These are phyloP conservation scores for Fraxinus paxiana DNA, from an alignment of 305 asterid species.

Conservation along the genomic window DNA sequence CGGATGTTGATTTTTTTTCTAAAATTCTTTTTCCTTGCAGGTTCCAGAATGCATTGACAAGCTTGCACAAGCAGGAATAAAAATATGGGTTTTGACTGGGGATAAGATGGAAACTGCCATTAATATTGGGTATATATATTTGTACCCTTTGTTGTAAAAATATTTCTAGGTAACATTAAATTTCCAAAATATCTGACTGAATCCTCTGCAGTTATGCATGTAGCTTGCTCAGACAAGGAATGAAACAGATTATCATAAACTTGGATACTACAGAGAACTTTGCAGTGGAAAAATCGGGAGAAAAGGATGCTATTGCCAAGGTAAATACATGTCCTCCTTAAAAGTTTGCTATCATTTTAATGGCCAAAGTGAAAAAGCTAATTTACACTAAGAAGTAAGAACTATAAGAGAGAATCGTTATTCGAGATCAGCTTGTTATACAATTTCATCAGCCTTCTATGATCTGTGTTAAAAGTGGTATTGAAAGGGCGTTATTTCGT, in stretches of 20 bases:
- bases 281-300: slow-evolving; percentile 52
- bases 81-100: slow-evolving; percentile 94
- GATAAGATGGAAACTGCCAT: slow-evolving; percentile 99
- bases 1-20: slow-evolving; percentile 8
- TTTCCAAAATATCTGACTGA: slow-evolving; percentile 27
- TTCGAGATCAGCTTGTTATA: neutral
- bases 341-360: neutral
- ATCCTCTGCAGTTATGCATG: slow-evolving; percentile 56
- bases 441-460: neutral
- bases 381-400: neutral
- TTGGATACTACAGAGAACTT: slow-evolving; percentile 58
- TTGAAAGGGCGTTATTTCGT: slow-evolving; percentile 16
- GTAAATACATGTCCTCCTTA: slow-evolving; percentile 24
- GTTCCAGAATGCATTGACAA: slow-evolving; percentile 96
- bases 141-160: neutral
- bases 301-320: slow-evolving; percentile 52
- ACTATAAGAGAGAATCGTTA: neutral
- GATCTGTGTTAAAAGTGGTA: neutral
- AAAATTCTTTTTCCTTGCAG: slow-evolving; percentile 32
- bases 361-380: neutral
- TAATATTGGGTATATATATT: slow-evolving; percentile 67
- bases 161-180: neutral
- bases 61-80: slow-evolving; percentile 95
- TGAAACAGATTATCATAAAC: slow-evolving; percentile 56
- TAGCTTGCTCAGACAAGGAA: slow-evolving; percentile 80